Percentiles rank a stretch among this genome's conserved stretches.
Conservation (phyloP, 106 monocot species). For the Dendrobium huoshanense region DNA sequence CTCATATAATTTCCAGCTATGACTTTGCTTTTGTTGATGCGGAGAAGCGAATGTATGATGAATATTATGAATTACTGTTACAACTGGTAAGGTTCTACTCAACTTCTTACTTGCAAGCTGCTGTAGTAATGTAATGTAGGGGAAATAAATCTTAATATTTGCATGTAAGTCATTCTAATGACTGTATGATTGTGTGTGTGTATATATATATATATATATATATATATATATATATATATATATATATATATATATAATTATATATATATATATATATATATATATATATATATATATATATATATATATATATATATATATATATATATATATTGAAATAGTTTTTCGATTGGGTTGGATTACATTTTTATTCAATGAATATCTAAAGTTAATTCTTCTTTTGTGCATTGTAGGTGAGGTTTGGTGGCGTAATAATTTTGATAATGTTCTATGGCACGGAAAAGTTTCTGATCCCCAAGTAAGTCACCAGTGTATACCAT, state of each 20-base stretch:
- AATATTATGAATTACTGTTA: constrained; percentile 83
- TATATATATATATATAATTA: no score
- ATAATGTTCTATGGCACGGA: constrained; percentile 98
- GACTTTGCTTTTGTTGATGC: constrained; percentile 99
- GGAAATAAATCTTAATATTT: background rate
- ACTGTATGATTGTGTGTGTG: no score
- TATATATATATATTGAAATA: no score
- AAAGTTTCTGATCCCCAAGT: constrained; percentile 73
- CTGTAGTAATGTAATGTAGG: background rate
- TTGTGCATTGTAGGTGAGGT: constrained; percentile 45
- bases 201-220: no score
- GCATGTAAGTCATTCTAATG: no score
- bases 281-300: no score
- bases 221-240: no score
- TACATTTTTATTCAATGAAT: no score
- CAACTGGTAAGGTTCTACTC: constrained; percentile 55
- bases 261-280: no score
- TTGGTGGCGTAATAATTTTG: constrained; percentile 81
- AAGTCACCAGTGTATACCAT: constrained; percentile 6
- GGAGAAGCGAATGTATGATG: constrained; percentile 71
- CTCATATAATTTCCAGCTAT: constrained; percentile 44
- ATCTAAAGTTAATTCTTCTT: no score
- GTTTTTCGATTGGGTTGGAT: no score
- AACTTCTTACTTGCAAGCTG: background rate
- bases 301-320: no score